Percentiles rank a stretch among this genome's conserved stretches.
These are phyloP conservation scores for Penicillium verhagenii DNA, from an alignment of 495 filamentous ascomycete genomes.

Conservation along the genomic window DNA sequence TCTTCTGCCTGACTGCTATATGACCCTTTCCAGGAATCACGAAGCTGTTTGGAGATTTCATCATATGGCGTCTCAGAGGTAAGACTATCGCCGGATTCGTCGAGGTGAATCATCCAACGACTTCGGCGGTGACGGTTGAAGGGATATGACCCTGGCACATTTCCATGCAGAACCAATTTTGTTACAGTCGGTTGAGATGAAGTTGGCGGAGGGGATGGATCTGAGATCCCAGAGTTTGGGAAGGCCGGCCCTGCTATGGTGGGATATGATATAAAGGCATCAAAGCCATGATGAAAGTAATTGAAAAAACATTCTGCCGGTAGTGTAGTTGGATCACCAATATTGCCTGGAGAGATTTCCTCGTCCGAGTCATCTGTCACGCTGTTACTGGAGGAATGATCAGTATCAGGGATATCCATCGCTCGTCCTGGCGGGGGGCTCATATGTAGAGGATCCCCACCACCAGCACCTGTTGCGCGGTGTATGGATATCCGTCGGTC, in stretches of 20 bases:
- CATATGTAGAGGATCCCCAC: conserved; percentile 40
- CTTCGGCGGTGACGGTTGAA: conserved; percentile 93
- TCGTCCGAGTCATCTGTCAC: conserved; percentile 78
- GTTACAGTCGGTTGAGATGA: conserved; percentile 72
- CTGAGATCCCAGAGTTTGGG: conserved; percentile 40
- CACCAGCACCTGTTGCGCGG: conserved; percentile 39
- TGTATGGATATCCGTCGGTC: conserved; percentile 92
- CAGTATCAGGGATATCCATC: conserved; percentile 61
- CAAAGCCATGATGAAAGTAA: conserved; percentile 93
- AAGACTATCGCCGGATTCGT: conserved; percentile 32
- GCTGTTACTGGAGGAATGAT: conserved; percentile 76
- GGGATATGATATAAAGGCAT: conserved; percentile 84
- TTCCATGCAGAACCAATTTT: conserved; percentile 88
- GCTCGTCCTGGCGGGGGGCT: conserved; percentile 45
- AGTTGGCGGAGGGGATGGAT: conserved; percentile 37
- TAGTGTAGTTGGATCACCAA: conserved; percentile 39
- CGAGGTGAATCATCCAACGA: conserved; percentile 75
- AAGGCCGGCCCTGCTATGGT: conserved; percentile 65
- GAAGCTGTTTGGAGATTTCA: conserved; percentile 63
- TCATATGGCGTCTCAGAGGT: conserved; percentile 78
- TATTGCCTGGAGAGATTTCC: conserved; percentile 36
- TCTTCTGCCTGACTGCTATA: conserved; percentile 63
- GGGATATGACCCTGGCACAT: conserved; percentile 91
- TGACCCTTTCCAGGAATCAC: conserved; percentile 67
- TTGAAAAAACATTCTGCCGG: conserved; percentile 87